phyloP scores from a whole-genome alignment of 805 yeast genomes.

The Candida cerambycidarum region DNA sequence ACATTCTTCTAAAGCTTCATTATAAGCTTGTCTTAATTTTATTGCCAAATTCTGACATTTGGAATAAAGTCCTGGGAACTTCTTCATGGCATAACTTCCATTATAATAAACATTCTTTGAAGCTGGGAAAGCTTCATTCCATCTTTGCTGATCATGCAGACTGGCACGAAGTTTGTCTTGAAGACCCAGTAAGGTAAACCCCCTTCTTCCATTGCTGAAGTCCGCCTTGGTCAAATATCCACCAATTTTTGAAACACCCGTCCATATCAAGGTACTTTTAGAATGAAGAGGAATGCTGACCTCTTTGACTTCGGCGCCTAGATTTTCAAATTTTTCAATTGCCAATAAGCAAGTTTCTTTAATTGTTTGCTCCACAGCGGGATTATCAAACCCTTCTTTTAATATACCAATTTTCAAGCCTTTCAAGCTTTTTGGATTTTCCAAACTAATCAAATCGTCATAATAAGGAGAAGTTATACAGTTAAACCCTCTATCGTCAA shows the following conservation, averaged over 20 bases:
- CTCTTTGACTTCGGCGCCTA: constrained; percentile 35
- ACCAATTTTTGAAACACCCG: constrained; percentile 27
- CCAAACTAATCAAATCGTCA: constrained; percentile 11
- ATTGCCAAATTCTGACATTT: constrained; percentile 32
- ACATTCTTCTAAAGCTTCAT: constrained; percentile 24
- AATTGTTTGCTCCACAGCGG: constrained; percentile 29
- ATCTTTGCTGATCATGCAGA: constrained; percentile 13
- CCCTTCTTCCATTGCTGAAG: constrained; percentile 20
- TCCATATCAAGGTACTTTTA: constrained; percentile 39
- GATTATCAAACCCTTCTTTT: constrained; percentile 33
- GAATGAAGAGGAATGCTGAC: constrained; percentile 35
- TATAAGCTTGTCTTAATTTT: constrained; percentile 30
- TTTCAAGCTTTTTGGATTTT: constrained; percentile 18
- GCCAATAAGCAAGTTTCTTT: constrained; percentile 25
- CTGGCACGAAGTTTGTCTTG: constrained; percentile 14
- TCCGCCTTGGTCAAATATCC: constrained; percentile 17
- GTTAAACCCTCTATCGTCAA: constrained; percentile 29
- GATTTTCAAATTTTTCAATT: constrained; percentile 22
- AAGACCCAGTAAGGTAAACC: constrained; percentile 17
- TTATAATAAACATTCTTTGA: constrained; percentile 26
- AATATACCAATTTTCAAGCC: constrained; percentile 33
- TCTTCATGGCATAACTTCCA: constrained; percentile 29
- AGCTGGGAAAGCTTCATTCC: constrained; percentile 17
- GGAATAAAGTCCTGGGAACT: constrained; percentile 32
- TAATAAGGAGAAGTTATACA: constrained; percentile 23